phyloP scores from a whole-genome alignment of 192 early-diverging fungal species.

The Cetraspora pellucida region DNA sequence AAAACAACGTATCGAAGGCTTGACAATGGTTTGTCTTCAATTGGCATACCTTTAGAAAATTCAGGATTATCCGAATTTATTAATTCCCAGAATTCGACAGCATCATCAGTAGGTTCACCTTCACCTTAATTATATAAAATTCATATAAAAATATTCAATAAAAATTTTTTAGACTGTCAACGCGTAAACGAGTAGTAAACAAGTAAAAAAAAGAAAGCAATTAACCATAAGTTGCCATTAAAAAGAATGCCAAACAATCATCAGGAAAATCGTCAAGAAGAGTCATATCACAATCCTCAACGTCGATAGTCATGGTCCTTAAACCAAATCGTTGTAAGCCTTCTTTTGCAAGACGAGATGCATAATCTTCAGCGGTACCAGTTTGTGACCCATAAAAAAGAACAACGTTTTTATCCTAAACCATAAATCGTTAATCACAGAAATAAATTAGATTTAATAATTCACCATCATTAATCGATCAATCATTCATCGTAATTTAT shows the following conservation, averaged over 20 bases:
- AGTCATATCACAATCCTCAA: constrained; percentile 91
- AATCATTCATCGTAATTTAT: background rate
- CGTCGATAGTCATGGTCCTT: constrained; percentile 77
- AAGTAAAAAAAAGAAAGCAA: background rate
- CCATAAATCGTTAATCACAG: background rate
- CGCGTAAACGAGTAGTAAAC: background rate
- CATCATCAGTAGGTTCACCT: constrained; percentile 98
- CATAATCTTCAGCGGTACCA: constrained; percentile 98
- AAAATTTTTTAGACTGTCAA: background rate
- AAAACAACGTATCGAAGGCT: constrained; percentile 72
- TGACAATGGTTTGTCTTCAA: constrained; percentile 58
- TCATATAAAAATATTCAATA: background rate
- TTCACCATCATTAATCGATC: background rate
- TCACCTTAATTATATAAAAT: constrained; percentile 46
- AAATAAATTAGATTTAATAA: background rate
- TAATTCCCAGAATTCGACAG: constrained; percentile 91
- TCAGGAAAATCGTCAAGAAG: constrained; percentile 72
- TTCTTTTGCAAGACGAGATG: constrained; percentile 87
- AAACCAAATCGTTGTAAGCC: constrained; percentile 72
- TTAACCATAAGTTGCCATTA: constrained; percentile 91
- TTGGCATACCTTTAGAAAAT: constrained; percentile 58
- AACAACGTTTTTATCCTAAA: constrained; percentile 73
- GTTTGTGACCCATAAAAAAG: constrained; percentile 98
- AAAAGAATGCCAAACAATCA: constrained; percentile 80
- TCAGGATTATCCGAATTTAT: constrained; percentile 75